Conservation (phyloP, 2,329 filamentous ascomycete species). For the Teratosphaeria gauchensis region DNA sequence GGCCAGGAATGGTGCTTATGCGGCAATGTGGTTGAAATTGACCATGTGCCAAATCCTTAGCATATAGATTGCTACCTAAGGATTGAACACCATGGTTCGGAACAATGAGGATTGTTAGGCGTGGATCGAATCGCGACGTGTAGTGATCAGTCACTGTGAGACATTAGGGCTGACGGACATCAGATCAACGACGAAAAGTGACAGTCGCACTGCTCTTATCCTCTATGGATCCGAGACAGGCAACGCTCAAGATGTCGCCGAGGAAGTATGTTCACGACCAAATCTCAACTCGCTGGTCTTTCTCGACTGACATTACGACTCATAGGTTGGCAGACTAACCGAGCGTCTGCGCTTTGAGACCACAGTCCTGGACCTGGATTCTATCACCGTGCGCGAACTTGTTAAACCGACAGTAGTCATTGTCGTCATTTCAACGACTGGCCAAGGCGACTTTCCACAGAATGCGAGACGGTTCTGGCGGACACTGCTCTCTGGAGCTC, state of each 20-base stretch:
- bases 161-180: not conserved
- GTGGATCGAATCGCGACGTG: no score
- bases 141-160: no score
- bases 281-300: not conserved
- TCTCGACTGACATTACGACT: not conserved
- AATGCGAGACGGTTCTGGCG: slow-evolving; percentile 82
- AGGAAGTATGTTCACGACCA: slow-evolving; percentile 42
- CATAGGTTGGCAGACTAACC: slow-evolving; percentile 52
- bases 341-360: slow-evolving; percentile 72
- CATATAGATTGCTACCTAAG: no score
- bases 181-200: not conserved
- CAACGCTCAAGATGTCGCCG: slow-evolving; percentile 82
- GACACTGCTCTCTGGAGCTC: slow-evolving; percentile 66
- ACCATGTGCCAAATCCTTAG: no score
- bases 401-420: slow-evolving; percentile 50
- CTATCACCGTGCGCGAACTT: slow-evolving; percentile 50
- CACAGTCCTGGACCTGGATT: slow-evolving; percentile 67
- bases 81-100: no score
- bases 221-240: slow-evolving; percentile 94
- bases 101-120: no score
- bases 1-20: no score
- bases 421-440: slow-evolving; percentile 83
- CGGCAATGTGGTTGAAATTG: no score
- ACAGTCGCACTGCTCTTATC: slow-evolving; percentile 50
- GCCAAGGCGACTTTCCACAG: slow-evolving; percentile 83